Evolutionary conservation across 805 yeast genomes (phyloP).

Genomic region (Candida michaelii): DNA sequence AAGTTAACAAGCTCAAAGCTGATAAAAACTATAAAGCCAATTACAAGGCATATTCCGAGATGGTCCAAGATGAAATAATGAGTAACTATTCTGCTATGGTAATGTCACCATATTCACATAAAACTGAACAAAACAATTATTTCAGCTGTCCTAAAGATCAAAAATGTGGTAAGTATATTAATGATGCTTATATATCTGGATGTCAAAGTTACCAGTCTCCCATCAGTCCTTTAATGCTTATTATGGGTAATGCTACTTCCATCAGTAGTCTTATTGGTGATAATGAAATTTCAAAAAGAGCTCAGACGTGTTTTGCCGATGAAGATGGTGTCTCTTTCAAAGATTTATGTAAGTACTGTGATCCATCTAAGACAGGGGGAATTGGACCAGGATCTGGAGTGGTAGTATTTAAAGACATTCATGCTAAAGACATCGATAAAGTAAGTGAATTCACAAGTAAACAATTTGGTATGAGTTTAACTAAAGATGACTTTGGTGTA

Average conservation of each 20-base stretch:
- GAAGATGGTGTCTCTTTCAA: not conserved
- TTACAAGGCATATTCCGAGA: not conserved
- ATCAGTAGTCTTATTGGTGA: too few species aligned
- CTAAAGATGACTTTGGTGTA: not conserved
- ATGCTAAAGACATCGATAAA: not conserved
- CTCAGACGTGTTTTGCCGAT: not conserved
- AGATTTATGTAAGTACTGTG: not conserved
- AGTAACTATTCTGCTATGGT: not conserved
- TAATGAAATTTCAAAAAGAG: constrained; percentile 1
- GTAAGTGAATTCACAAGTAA: constrained; percentile 1
- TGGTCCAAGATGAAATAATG: constrained; percentile 4
- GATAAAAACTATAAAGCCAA: not conserved
- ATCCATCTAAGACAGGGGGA: not conserved
- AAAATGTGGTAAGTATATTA: not conserved
- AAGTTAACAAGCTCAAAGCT: not conserved
- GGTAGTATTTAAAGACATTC: not conserved
- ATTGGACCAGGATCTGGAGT: not conserved
- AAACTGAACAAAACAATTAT: not conserved
- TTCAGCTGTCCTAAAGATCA: not conserved
- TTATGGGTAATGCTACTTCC: not conserved
- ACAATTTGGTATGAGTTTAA: not conserved
- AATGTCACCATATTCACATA: not conserved
- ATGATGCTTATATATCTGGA: not conserved
- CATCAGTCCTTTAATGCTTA: not conserved
- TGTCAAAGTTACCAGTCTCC: not conserved